Conservation (phyloP, 805 yeast species). For the Saturnispora sanitii region DNA sequence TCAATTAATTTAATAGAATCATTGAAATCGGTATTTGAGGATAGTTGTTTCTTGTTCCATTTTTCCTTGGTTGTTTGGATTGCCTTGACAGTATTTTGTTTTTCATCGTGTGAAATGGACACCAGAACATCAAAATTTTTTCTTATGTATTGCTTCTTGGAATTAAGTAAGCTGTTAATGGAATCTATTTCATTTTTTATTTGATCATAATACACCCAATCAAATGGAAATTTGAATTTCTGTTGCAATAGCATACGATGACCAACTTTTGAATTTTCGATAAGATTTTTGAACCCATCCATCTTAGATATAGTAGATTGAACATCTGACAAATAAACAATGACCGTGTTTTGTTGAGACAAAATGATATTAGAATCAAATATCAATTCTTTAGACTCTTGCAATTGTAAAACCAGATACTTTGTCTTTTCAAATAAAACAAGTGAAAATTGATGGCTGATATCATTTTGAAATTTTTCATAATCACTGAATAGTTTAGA, state of each 20-base stretch:
- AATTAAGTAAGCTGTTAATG: not conserved
- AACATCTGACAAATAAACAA: constrained; percentile 31
- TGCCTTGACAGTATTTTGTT: not conserved
- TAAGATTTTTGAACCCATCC: constrained; percentile 9
- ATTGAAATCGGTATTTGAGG: constrained; percentile 32
- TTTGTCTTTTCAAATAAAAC: constrained; percentile 27
- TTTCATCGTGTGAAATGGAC: constrained; percentile 7
- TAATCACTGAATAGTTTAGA: constrained; percentile 37
- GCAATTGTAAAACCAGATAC: constrained; percentile 26
- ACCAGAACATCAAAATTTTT: constrained; percentile 5
- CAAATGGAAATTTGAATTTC: constrained; percentile 38
- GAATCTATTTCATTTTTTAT: constrained; percentile 34
- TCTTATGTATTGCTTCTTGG: constrained; percentile 2
- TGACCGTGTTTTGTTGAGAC: constrained; percentile 30
- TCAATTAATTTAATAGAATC: constrained; percentile 34
- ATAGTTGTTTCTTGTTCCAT: constrained; percentile 27
- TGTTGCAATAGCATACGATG: constrained; percentile 25
- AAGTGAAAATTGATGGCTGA: constrained; percentile 33
- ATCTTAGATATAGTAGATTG: constrained; percentile 8
- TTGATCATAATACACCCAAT: constrained; percentile 59
- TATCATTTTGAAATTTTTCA: constrained; percentile 46
- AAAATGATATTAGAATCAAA: constrained; percentile 30
- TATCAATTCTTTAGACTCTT: constrained; percentile 25
- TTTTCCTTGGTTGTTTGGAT: not conserved
- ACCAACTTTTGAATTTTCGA: constrained; percentile 23